Base-by-base conservation (phyloP, 352 stramenopile genomes). In the Phytopythium oedochilum region DNA sequence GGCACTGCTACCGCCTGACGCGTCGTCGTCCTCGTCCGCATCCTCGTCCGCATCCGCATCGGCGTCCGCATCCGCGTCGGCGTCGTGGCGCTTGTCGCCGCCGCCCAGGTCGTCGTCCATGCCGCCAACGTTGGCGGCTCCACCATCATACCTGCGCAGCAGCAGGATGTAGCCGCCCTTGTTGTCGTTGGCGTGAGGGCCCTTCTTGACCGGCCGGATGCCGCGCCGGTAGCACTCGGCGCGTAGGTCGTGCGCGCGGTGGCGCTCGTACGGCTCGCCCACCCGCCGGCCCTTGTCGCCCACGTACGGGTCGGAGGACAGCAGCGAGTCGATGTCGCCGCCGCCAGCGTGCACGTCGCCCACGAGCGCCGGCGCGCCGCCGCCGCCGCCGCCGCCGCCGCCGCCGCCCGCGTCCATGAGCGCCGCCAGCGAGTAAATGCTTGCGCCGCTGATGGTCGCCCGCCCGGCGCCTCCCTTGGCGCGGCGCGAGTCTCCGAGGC, bases 161-260 rank as follows among this genome's bases (percentile, higher is more conserved):
- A 92, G 60, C 23, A 82, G 31, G 47, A 92, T 83, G 64, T 92
- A 92, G 17, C 81, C 81, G 65, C 68, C 75, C 73, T 92, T 92
- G 64, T 92, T 92, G 72, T 92, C 81, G 60, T 92, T 92, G n/a
- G 81, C 78, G 44, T 88, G 73, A 4, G 81, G 81, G 1, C 81
- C 81, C 73, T 89, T 92, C 68, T 91, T 92, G 51, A 88, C 85
- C 26, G 81, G 81, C 0, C 81, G 81, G 51, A 92, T 71, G 26
- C 81, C 75, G 26, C 81, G 77, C 12, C 76, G 78, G 62, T 92
- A 92, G 66, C 81, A 92, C 71, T 92, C 81, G 45, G 81, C 81
- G 42, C 81, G 81, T 48, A 92, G 52, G 42, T 86, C 78, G 63
- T 89, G 81, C 14, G 81, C 81, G 44, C 81, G 81, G 53, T 87